Percentiles rank a stretch among this genome's conserved stretches.
phyloP scores from a whole-genome alignment of 352 stramenopile species.

The Phytophthora tubulina region DNA sequence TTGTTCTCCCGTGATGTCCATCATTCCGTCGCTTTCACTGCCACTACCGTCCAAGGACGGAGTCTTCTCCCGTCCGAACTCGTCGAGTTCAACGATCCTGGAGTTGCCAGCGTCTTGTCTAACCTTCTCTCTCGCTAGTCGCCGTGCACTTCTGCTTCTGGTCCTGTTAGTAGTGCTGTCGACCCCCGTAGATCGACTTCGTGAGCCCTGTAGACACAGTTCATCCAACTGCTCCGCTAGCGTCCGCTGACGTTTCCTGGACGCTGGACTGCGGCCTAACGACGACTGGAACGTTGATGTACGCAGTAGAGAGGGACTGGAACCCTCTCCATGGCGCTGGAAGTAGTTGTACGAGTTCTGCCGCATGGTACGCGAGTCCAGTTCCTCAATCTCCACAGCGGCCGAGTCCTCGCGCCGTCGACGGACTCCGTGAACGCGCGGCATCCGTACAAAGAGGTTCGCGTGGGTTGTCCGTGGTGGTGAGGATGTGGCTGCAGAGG shows the following conservation, averaged over 20 bases:
- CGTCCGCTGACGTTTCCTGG: conserved; percentile 68
- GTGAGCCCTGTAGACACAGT: conserved; percentile 49
- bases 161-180: conserved; percentile 3
- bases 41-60: conserved; percentile 27
- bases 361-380: conserved; percentile 76
- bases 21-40: conserved; percentile 42
- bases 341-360: conserved; percentile 82
- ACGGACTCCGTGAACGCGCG: conserved; percentile 46
- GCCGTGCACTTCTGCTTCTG: conserved; percentile 12
- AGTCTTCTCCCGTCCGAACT: conserved; percentile 28
- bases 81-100: conserved; percentile 38
- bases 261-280: conserved; percentile 24
- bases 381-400: conserved; percentile 66
- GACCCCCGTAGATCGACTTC: neutral
- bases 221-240: conserved; percentile 71
- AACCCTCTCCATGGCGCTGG: conserved; percentile 39
- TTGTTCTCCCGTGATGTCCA: conserved; percentile 27
- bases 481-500: neutral
- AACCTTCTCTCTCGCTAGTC: conserved; percentile 18
- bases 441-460: conserved; percentile 24
- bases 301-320: conserved; percentile 20
- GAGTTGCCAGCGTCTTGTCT: neutral
- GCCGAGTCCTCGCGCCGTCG: conserved; percentile 52
- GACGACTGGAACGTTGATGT: conserved; percentile 36
- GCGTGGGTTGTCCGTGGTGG: neutral